Conservation (phyloP, 768 basidiomycete genomes). For the Lactifluus echinatus region DNA sequence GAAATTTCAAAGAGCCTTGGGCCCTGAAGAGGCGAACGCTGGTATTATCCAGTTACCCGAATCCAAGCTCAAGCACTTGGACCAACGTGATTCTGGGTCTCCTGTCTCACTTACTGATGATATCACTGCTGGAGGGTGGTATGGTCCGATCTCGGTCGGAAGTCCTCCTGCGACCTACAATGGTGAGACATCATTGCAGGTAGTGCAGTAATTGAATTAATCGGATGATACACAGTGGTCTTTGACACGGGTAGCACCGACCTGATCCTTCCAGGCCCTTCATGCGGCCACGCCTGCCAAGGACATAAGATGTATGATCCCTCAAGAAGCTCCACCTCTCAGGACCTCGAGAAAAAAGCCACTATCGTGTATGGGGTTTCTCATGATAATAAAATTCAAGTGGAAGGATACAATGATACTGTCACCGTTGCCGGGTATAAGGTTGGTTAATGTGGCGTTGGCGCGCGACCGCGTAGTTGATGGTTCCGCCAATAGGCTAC, state of each 20-base stretch:
- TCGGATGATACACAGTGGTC: constrained; percentile 23
- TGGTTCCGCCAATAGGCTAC: constrained; percentile 24
- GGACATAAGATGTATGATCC: background rate
- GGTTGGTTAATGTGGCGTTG: background rate
- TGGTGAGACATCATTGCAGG: background rate
- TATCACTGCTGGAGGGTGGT: constrained; percentile 5
- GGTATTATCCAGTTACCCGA: background rate
- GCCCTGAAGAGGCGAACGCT: too few species aligned
- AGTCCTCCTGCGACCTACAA: constrained; percentile 12
- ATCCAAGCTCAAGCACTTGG: background rate
- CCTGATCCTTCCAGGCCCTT: constrained; percentile 28
- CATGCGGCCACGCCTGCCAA: constrained; percentile 27
- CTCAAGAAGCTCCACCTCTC: constrained; percentile 20
- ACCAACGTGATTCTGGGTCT: background rate
- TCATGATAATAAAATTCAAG: too few species aligned
- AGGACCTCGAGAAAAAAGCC: constrained; percentile 19
- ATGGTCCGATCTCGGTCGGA: constrained; percentile 11
- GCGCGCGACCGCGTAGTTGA: background rate
- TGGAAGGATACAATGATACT: constrained; percentile 36
- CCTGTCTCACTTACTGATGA: constrained; percentile 1
- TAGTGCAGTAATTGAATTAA: background rate
- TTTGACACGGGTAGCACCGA: constrained; percentile 32
- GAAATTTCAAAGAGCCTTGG: too few species aligned
- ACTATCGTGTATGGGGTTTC: constrained; percentile 25
- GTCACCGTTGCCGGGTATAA: constrained; percentile 32